These are phyloP conservation scores for Gynostemma pentaphyllum DNA, from an alignment of 306 rosid species.

Conservation along the genomic window DNA sequence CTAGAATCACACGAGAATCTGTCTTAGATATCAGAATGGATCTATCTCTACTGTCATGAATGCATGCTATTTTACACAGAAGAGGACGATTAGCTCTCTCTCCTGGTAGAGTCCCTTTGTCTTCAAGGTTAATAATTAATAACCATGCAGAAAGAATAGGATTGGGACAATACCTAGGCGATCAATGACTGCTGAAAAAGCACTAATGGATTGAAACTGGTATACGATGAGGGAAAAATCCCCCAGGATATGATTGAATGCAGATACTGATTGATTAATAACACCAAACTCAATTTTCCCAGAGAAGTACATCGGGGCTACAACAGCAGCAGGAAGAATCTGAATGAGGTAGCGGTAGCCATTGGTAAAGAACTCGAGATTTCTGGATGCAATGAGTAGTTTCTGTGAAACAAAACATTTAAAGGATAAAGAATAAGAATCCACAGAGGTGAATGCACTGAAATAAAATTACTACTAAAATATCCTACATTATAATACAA, in stretches of 20 bases:
- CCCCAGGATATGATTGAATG: conserved; percentile 88
- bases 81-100: not conserved
- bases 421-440: conserved; percentile 3
- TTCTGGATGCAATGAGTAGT: conserved; percentile 84
- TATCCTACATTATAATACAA: not conserved
- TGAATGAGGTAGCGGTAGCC: conserved; percentile 93
- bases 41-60: not conserved
- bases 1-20: not conserved
- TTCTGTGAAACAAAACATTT: conserved; percentile 35
- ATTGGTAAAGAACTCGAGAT: conserved; percentile 81
- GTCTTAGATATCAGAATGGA: not conserved
- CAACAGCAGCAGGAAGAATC: conserved; percentile 95
- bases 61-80: not conserved
- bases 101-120: conserved; percentile 3
- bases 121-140: not conserved
- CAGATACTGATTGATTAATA: conserved; percentile 90
- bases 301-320: conserved; percentile 93
- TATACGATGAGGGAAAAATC: conserved; percentile 87
- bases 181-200: conserved; percentile 93
- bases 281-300: conserved; percentile 98
- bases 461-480: not conserved
- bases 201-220: conserved; percentile 87
- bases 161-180: conserved; percentile 57
- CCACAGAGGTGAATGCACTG: not conserved
- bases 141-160: conserved; percentile 13